Conservation (phyloP, 116 monocot genomes). For the Iris pallida region DNA sequence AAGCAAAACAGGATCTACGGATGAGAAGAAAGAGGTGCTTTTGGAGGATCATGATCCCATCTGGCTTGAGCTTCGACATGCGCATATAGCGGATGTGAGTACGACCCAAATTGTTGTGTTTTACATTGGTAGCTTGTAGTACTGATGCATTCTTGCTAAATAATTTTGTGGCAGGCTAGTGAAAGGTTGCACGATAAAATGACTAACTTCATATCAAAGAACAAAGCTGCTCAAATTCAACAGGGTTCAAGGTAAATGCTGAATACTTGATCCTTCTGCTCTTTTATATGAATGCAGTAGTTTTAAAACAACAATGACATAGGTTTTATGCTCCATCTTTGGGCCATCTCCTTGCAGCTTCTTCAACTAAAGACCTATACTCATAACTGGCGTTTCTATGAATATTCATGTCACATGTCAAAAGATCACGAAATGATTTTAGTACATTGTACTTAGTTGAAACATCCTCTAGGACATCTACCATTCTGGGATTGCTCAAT, state of each 20-base stretch:
- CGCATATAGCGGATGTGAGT: conserved; percentile 97
- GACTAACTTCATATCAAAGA: conserved; percentile 83
- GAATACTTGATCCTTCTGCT: not conserved
- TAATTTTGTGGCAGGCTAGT: conserved; percentile 63
- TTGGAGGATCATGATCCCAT: conserved; percentile 97
- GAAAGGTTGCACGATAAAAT: conserved; percentile 95
- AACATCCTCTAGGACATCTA: no score
- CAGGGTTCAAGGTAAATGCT: conserved; percentile 54
- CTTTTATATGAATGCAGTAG: no score
- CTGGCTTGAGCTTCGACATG: conserved; percentile 96
- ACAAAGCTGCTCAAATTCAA: conserved; percentile 97
- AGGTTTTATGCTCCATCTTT: no score
- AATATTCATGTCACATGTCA: no score
- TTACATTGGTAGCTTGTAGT: not conserved
- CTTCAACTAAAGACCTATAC: no score
- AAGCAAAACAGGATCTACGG: conserved; percentile 55
- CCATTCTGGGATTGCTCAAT: no score
- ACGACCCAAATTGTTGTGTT: conserved; percentile 5
- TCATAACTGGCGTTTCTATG: no score
- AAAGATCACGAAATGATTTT: no score
- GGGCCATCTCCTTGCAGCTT: no score
- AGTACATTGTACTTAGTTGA: no score
- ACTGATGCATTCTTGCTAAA: conserved; percentile 7
- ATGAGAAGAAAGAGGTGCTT: conserved; percentile 87
- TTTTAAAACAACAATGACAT: no score